Base-by-base conservation (phyloP, 352 stramenopile species). In the Phytophthora agathidicida region DNA sequence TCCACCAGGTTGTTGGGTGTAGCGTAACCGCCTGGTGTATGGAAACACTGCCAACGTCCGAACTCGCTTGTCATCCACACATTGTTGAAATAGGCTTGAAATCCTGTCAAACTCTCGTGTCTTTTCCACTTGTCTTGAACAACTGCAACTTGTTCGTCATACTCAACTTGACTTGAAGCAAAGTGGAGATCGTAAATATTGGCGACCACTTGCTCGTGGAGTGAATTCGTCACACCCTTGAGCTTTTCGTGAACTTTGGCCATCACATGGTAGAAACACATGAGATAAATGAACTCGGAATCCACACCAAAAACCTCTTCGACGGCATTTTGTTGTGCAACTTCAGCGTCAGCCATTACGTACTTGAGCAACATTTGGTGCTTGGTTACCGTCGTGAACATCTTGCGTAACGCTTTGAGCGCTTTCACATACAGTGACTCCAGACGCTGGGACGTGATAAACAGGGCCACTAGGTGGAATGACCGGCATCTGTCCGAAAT, bases 191-290 rank as follows among this genome's bases (percentile, higher is more conserved):
- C 24, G 19, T 65, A 65, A 13, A 65, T 49, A 6, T 53, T n/a
- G 10, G 38, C 22, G 20, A 59, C 42, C 10, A 65, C 24, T 30
- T 42, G 36, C 22, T 58, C 26, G 14, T 20, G 14, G 14, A 28
- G 16, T 11, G 8, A 8, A 27, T n/a, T 10, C 4, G 11, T 8
- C 7, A 52, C 2, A 20, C 36, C 22, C 6, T 46, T 38, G 3
- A 43, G 10, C 7, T 17, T 23, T 19, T 63, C 39, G 5, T 17
- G 9, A 6, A 51, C 37, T 8, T 68, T 63, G 3, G 41, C 35
- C 7, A 68, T 24, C 0, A 68, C 45, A n/a, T 63, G 44, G 33
- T 46, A 68, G n/a, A 51, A 63, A 16, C 60, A 68, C 44, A 68
- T 68, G 17, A 65, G 33, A 22, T 64, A 64, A 1, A 38, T 35